Evolutionary conservation across 768 basidiomycete genomes (phyloP), one percentile per base, ranked within the genome.

Genomic region (Pleurotus sapidus): DNA sequence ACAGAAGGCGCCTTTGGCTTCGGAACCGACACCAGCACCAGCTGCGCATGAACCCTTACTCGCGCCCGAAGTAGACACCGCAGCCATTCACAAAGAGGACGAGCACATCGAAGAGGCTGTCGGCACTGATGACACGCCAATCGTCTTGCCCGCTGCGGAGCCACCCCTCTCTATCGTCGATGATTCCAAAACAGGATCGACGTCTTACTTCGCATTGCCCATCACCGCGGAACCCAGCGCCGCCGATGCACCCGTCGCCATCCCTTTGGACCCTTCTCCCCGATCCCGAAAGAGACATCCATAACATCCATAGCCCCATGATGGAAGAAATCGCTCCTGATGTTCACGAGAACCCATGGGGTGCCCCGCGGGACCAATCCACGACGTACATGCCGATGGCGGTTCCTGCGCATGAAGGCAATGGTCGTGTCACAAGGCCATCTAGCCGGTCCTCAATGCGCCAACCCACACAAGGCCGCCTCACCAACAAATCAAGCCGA

Each of bases 151-250:
- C 3, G 59, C 54, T 18, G 56, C 40, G 24, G 51, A 58, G 23
- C 58, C 61, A 3, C 61, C 67, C 7, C 65, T 64, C n/a, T 63
- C 68, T 3, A 63, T 66, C n/a, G 24, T 59, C 18, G 67, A 69
- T 40, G 64, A 64, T n/a, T 59, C 51, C 37, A 59, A 3, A 53
- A 61, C 48, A 9, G 17, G 30, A 7, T 39, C 57, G 14, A 27
- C 57, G 6, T 65, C 67, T 5, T 70, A 69, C 63, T 71, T 72
- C 50, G 65, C 65, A 59, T 65, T 65, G 20, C 67, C 69, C 11
- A 58, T 68, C 23, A 68, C 65, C 51, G 58, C 66, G 58, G 24
- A 63, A 63, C n/a, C 46, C 57, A 34, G 64, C 66, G 1, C 50
- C 58, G 4, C 43, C 46, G 38, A 57, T 45, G 40, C 55, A 5